Conservation (phyloP, 495 filamentous ascomycete species). For the Aspergillus affinis region DNA sequence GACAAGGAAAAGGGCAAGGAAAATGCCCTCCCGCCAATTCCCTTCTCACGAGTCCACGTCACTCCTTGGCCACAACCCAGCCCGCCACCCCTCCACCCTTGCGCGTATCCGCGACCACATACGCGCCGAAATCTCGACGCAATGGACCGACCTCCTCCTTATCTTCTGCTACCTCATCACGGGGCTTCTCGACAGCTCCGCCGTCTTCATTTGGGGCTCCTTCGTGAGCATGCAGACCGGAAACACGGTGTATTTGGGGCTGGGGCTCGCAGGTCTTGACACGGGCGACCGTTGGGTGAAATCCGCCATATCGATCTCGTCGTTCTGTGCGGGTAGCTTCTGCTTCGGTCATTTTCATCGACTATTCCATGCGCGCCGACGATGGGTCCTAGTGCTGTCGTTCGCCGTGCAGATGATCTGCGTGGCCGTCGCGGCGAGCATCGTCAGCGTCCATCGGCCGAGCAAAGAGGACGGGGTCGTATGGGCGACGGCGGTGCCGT, state of each 20-base stretch:
- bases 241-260: conserved; percentile 74
- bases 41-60: neutral
- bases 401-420: conserved; percentile 56
- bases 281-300: conserved; percentile 56
- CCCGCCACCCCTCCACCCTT: neutral
- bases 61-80: neutral
- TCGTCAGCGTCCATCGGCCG: conserved; percentile 50
- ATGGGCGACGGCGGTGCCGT: conserved; percentile 60
- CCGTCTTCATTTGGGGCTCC: conserved; percentile 70
- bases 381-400: conserved; percentile 62
- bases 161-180: conserved; percentile 71
- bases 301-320: conserved; percentile 60
- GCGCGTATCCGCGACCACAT: conserved; percentile 31
- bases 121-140: conserved; percentile 48
- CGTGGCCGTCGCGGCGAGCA: conserved; percentile 55
- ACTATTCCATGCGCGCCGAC: conserved; percentile 47
- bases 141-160: conserved; percentile 53
- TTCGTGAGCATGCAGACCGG: conserved; percentile 82
- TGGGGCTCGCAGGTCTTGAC: conserved; percentile 57
- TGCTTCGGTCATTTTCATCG: conserved; percentile 65
- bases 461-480: conserved; percentile 39
- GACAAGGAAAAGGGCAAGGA: no score
- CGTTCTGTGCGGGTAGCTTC: conserved; percentile 66
- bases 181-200: conserved; percentile 69
- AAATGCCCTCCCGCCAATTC: neutral